Conservation (phyloP, 768 basidiomycete genomes). For the Tephrocybe rancida region DNA sequence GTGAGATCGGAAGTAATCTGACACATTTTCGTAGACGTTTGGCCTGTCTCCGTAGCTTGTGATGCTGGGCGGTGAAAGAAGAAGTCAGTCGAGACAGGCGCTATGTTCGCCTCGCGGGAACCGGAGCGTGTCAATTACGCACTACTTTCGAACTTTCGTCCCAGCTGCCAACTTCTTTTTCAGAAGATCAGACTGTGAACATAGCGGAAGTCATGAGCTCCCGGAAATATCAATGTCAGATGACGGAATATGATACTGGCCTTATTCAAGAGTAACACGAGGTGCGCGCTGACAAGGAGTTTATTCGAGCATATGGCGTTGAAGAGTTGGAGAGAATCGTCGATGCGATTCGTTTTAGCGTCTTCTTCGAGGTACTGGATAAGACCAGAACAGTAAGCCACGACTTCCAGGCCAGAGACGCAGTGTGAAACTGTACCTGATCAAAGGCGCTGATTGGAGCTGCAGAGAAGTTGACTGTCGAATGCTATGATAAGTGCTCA, state of each 20-base stretch:
- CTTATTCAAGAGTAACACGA: slow-evolving; percentile 82
- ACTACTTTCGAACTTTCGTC: slow-evolving; percentile 76
- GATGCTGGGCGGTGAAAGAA: slow-evolving; percentile 47
- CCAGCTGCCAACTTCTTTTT: slow-evolving; percentile 72
- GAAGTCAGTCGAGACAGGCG: slow-evolving; percentile 1
- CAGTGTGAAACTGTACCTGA: slow-evolving; percentile 52
- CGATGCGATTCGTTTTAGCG: slow-evolving; percentile 73
- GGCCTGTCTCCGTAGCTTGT: slow-evolving; percentile 76
- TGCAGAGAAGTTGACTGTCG: slow-evolving; percentile 13
- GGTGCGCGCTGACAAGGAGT: slow-evolving; percentile 69
- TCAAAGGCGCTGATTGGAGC: slow-evolving; percentile 88
- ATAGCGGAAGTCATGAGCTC: slow-evolving; percentile 3
- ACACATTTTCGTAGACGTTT: slow-evolving; percentile 70
- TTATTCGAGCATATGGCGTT: slow-evolving; percentile 75
- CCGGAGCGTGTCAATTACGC: slow-evolving; percentile 30
- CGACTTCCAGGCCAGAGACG: neutral
- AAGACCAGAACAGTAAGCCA: neutral
- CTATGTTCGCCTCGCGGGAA: neutral
- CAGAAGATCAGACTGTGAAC: slow-evolving; percentile 65
- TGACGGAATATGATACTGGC: slow-evolving; percentile 35
- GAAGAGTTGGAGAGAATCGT: slow-evolving; percentile 82
- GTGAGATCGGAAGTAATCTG: slow-evolving; percentile 84
- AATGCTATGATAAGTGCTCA: neutral
- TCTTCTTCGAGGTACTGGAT: slow-evolving; percentile 81
- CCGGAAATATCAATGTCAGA: neutral